Percentiles rank a stretch among this genome's conserved stretches.
These are phyloP conservation scores for Adansonia grandidieri DNA, from an alignment of 441 rosid species.

Conservation along the genomic window DNA sequence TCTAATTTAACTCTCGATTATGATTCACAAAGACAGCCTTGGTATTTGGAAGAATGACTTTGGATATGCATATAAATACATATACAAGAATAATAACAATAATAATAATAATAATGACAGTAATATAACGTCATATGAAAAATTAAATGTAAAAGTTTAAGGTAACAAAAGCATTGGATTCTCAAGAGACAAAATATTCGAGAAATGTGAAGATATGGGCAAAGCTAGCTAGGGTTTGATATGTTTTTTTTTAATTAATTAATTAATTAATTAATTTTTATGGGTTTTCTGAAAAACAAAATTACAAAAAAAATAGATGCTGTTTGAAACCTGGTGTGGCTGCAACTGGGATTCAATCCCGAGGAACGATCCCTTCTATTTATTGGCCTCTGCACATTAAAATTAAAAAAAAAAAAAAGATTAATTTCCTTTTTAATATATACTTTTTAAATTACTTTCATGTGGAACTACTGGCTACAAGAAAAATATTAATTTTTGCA, in stretches of 20 bases:
- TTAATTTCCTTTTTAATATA: neutral
- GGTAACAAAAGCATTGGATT: slow-evolving; percentile 48
- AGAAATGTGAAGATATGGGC: slow-evolving; percentile 13
- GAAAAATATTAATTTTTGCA: neutral
- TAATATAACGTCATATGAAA: too few species aligned
- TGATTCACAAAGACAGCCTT: too few species aligned
- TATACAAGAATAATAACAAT: too few species aligned
- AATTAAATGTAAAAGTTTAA: neutral
- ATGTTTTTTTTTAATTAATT: neutral
- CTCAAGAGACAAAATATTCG: slow-evolving; percentile 24
- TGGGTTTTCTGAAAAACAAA: neutral
- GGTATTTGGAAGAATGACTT: too few species aligned
- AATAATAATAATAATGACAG: too few species aligned
- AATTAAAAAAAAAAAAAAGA: neutral
- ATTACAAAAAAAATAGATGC: slow-evolving; percentile 12
- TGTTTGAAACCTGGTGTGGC: slow-evolving; percentile 37
- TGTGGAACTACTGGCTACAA: neutral
- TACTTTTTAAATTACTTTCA: neutral
- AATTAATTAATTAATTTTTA: too few species aligned
- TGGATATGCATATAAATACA: too few species aligned
- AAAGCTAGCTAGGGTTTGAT: slow-evolving; percentile 24
- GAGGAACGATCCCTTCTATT: slow-evolving; percentile 29
- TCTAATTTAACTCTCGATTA: too few species aligned
- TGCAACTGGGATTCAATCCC: slow-evolving; percentile 53
- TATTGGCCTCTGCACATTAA: slow-evolving; percentile 3